phyloP scores from a whole-genome alignment of 345 rosid genomes.

The Eucalyptus camaldulensis region DNA sequence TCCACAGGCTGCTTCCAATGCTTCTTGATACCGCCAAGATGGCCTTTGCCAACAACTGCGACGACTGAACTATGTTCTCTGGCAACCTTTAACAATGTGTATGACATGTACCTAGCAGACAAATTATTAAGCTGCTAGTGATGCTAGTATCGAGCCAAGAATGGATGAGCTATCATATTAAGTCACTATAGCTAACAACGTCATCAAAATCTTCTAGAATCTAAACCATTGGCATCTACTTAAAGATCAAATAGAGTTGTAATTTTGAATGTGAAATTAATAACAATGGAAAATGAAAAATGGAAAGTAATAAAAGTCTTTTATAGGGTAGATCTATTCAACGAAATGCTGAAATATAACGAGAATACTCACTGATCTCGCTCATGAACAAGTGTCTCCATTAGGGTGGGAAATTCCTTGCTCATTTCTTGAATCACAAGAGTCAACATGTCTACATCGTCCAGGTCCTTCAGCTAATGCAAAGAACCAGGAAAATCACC shows the following conservation, averaged over 20 bases:
- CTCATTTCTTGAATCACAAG: slow-evolving; percentile 98
- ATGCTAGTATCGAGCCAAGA: background rate
- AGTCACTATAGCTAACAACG: background rate
- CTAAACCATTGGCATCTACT: background rate
- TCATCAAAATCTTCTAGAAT: background rate
- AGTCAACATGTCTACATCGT: slow-evolving; percentile 89
- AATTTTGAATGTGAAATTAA: background rate
- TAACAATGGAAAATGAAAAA: background rate
- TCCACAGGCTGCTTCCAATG: slow-evolving; percentile 78
- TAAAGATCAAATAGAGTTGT: background rate
- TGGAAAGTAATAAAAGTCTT: background rate
- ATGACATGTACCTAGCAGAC: slow-evolving; percentile 76
- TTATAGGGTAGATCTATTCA: background rate
- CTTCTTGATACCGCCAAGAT: slow-evolving; percentile 74
- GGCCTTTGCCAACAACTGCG: slow-evolving; percentile 99
- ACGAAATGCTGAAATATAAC: background rate
- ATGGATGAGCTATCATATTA: background rate
- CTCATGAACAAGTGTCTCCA: slow-evolving; percentile 93
- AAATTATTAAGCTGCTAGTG: background rate
- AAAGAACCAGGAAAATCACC: background rate
- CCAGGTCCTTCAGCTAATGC: slow-evolving; percentile 83
- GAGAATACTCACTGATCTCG: slow-evolving; percentile 81
- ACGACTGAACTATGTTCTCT: slow-evolving; percentile 75
- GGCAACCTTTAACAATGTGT: slow-evolving; percentile 48
- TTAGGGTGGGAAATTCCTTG: slow-evolving; percentile 86